Base-by-base conservation (phyloP, 306 rosid species). In the Canavalia ensiformis region DNA sequence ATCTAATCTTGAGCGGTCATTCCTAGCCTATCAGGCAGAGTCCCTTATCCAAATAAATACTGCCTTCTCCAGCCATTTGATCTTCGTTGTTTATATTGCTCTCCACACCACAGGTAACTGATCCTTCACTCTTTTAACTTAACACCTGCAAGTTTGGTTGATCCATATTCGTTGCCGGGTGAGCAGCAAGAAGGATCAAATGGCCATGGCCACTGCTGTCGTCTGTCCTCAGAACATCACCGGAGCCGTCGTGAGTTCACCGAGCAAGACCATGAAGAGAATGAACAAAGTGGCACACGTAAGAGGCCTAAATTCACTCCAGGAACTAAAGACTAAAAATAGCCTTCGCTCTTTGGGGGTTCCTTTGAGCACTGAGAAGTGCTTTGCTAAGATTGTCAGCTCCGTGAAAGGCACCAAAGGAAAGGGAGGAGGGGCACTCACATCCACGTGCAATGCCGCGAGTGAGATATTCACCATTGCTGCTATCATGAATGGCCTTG, bases 391-490 rank as follows among this genome's bases (percentile, higher is more conserved):
- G 65, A 56, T 85, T 46, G 81, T 77, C 42, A 72, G 73, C 33
- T 72, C 83, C 1, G 35, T 85, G 62, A 81, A 78, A 44, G 51
- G 18, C 4, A 49, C 7, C 30, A 81, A 57, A 63, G 64, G 67
- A 51, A 76, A 68, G 1, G 18, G 76, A n/a, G 83, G 88, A 49
- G 88, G 88, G 49, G 88, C 83, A 0, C 74, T 85, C 12, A 77
- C 83, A 6, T 81, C 83, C 29, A 77, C 81, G 0, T 77, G 88
- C 74, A 85, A 85, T 30, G 86, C 86, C 2, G 81, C 88, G 0
- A 79, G 39, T 52, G 83, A 83, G 86, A 83, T 83, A 41, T 83
- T 83, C 79, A 65, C 49, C 0, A 83, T 83, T 71, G 82, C 86
- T 63, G 54, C 69, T 13, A 63, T 77, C 28, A 77, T 83, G 42